Conservation (phyloP, 352 stramenopile genomes). For the Halophytophthora batemanensis region DNA sequence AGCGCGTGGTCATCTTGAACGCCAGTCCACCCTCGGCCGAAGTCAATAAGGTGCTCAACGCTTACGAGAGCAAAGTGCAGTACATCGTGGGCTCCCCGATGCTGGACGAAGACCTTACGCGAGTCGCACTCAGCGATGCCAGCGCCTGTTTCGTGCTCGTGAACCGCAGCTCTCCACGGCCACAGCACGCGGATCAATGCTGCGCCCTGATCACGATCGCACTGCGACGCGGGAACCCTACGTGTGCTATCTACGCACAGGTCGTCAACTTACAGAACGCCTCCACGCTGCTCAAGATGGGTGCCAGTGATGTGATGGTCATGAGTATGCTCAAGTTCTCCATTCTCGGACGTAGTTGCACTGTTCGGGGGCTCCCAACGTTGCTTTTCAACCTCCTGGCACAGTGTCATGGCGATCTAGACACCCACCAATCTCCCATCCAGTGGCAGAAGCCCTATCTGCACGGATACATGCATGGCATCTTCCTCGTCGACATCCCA, state of each 20-base stretch:
- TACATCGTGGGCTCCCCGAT: slow-evolving; percentile 83
- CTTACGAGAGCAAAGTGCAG: slow-evolving; percentile 71
- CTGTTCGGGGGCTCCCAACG: slow-evolving; percentile 62
- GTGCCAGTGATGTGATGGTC: slow-evolving; percentile 67
- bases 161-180: slow-evolving; percentile 44
- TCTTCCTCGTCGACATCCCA: slow-evolving; percentile 76
- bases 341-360: slow-evolving; percentile 63
- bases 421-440: slow-evolving; percentile 44
- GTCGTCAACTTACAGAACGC: slow-evolving; percentile 70
- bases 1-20: slow-evolving; percentile 77
- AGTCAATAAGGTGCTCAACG: slow-evolving; percentile 76
- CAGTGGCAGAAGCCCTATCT: slow-evolving; percentile 71
- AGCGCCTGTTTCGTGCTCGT: slow-evolving; percentile 72
- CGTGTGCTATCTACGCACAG: slow-evolving; percentile 74
- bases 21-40: slow-evolving; percentile 50
- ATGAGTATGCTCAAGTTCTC: slow-evolving; percentile 72
- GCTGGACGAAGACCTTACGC: slow-evolving; percentile 70
- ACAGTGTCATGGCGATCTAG: slow-evolving; percentile 53
- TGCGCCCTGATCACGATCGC: slow-evolving; percentile 75
- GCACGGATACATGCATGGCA: slow-evolving; percentile 64
- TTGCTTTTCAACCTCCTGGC: slow-evolving; percentile 63
- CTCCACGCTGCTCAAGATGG: slow-evolving; percentile 68
- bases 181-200: slow-evolving; percentile 68
- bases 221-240: slow-evolving; percentile 59
- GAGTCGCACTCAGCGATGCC: slow-evolving; percentile 47